phyloP scores from a whole-genome alignment of 768 basidiomycete species.

The Clitopilus hobsonii region DNA sequence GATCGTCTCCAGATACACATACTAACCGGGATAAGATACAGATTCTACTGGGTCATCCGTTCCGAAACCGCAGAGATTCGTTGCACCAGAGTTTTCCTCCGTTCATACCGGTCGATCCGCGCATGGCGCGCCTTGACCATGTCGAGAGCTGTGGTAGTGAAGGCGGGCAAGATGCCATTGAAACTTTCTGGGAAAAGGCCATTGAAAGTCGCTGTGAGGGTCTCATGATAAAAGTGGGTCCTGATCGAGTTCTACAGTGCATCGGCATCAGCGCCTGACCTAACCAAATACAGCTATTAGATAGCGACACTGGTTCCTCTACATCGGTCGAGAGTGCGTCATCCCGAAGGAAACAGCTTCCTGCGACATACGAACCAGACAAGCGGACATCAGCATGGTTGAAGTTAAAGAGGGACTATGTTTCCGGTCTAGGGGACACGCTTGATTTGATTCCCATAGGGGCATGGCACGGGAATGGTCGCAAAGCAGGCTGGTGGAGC shows the following conservation, averaged over 20 bases:
- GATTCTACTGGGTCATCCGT: constrained; percentile 55
- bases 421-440: constrained; percentile 72
- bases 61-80: constrained; percentile 64
- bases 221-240: constrained; percentile 83
- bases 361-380: constrained; percentile 88
- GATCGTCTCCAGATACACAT: not conserved
- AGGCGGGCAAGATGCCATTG: constrained; percentile 54
- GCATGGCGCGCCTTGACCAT: constrained; percentile 61
- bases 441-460: constrained; percentile 70
- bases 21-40: constrained; percentile 35
- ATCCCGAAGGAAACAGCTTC: constrained; percentile 59
- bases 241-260: not conserved
- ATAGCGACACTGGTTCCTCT: constrained; percentile 36
- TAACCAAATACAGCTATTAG: constrained; percentile 50
- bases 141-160: constrained; percentile 70
- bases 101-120: constrained; percentile 35
- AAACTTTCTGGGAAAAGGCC: constrained; percentile 73
- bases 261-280: not conserved
- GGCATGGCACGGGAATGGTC: constrained; percentile 87
- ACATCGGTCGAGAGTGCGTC: not conserved
- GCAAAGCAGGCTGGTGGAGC: constrained; percentile 91
- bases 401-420: constrained; percentile 92
- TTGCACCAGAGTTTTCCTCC: constrained; percentile 63
- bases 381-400: constrained; percentile 85
- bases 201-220: constrained; percentile 82